Percentiles rank a stretch among this genome's conserved stretches.
phyloP scores from a whole-genome alignment of 108 stramenopile genomes.

The Cylindrotheca fusiformis region DNA sequence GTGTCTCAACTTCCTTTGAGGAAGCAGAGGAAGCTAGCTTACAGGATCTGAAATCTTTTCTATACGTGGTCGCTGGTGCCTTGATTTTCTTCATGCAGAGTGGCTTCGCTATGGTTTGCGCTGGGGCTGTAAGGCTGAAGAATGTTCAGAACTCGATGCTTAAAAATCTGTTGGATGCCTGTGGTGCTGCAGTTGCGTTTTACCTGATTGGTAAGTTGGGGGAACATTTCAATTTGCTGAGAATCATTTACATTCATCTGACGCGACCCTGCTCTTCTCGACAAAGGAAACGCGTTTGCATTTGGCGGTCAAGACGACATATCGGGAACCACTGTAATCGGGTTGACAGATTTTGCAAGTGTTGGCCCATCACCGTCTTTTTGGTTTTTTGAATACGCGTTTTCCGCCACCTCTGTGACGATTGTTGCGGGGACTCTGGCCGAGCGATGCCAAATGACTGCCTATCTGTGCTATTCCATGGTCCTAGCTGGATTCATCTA shows the following conservation, averaged over 20 bases:
- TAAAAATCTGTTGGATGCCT: conserved; percentile 84
- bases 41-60: conserved; percentile 20
- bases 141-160: conserved; percentile 86
- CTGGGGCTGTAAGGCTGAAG: conserved; percentile 76
- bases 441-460: conserved; percentile 82
- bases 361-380: conserved; percentile 37
- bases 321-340: conserved; percentile 56
- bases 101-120: conserved; percentile 85
- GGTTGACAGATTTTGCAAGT: conserved; percentile 46
- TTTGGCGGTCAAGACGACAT: conserved; percentile 52
- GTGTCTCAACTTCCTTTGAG: conserved; percentile 37
- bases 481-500: conserved; percentile 82
- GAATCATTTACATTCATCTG: neutral
- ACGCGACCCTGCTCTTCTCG: neutral
- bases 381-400: conserved; percentile 87
- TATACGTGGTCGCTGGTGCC: conserved; percentile 37
- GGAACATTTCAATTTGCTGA: neutral
- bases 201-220: conserved; percentile 55
- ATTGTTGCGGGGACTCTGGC: conserved; percentile 93
- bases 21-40: neutral
- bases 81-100: conserved; percentile 73
- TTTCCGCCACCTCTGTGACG: conserved; percentile 80
- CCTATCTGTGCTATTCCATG: conserved; percentile 77
- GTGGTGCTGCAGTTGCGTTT: conserved; percentile 72
- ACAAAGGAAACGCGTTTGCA: conserved; percentile 70